Conservation (phyloP, 106 monocot species). For the Dioscorea alata region DNA sequence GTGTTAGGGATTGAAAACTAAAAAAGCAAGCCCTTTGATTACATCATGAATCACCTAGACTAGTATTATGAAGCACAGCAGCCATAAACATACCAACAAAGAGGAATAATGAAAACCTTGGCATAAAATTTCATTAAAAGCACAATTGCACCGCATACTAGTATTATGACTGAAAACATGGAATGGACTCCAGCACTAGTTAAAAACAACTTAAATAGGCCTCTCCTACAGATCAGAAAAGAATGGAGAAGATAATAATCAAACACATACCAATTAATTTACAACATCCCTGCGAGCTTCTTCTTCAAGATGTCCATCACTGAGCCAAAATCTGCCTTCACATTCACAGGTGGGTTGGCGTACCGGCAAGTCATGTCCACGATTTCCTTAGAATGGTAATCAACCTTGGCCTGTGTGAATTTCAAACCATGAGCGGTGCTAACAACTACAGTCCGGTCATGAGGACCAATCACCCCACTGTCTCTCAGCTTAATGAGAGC, state of each 20-base stretch:
- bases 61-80: no score
- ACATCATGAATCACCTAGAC: no score
- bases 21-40: no score
- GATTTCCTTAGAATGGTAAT: conserved; percentile 66
- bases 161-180: no score
- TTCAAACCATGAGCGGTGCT: conserved; percentile 96
- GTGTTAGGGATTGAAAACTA: no score
- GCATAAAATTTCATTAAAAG: no score
- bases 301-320: conserved; percentile 88
- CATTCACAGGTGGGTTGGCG: conserved; percentile 78
- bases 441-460: conserved; percentile 75
- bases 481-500: conserved; percentile 72
- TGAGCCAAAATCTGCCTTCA: conserved; percentile 81
- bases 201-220: not conserved
- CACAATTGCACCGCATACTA: no score
- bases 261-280: not conserved
- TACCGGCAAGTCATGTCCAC: conserved; percentile 53
- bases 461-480: conserved; percentile 50
- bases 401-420: conserved; percentile 83
- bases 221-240: not conserved
- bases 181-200: no score
- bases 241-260: not conserved
- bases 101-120: no score
- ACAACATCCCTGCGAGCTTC: conserved; percentile 30
- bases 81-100: no score